These are phyloP conservation scores for Russula brevipes DNA, from an alignment of 768 basidiomycete genomes.

Conservation along the genomic window DNA sequence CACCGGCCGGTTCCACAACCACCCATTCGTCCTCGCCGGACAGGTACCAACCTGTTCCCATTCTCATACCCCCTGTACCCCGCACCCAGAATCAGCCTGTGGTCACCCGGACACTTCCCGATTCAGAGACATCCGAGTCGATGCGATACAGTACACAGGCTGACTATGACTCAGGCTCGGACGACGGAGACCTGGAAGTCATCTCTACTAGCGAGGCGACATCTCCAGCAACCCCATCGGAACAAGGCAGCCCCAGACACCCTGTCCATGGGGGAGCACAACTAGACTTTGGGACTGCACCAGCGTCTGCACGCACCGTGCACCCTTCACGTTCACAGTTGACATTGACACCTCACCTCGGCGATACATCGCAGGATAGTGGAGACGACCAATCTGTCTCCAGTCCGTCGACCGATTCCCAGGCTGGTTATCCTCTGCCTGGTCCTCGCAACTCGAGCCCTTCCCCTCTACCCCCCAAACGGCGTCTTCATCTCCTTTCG, in stretches of 20 bases:
- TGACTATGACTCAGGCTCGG: constrained; percentile 24
- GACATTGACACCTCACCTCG: constrained; percentile 13
- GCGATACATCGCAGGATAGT: constrained; percentile 4
- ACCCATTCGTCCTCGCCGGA: constrained; percentile 18
- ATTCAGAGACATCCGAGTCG: constrained; percentile 9
- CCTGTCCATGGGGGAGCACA: neutral
- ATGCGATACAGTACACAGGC: constrained; percentile 26
- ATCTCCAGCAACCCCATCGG: constrained; percentile 12
- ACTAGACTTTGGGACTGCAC: neutral
- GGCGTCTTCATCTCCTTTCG: constrained; percentile 24
- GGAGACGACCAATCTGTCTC: constrained; percentile 15
- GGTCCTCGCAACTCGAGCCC: constrained; percentile 12
- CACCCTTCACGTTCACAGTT: constrained; percentile 21
- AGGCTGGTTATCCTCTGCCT: neutral
- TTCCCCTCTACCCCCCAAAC: constrained; percentile 15
- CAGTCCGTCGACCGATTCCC: constrained; percentile 24
- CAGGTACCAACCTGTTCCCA: constrained; percentile 16
- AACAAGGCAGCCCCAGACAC: constrained; percentile 12
- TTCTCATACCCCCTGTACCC: constrained; percentile 23
- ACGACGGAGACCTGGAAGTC: constrained; percentile 23
- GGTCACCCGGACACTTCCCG: constrained; percentile 5
- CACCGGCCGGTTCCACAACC: constrained; percentile 14
- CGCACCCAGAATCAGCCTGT: constrained; percentile 18
- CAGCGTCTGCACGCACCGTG: constrained; percentile 6
- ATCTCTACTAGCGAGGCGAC: constrained; percentile 22